These are phyloP conservation scores for Papiliotrema laurentii DNA, from an alignment of 1,284 basidiomycete genomes.

Conservation along the genomic window DNA sequence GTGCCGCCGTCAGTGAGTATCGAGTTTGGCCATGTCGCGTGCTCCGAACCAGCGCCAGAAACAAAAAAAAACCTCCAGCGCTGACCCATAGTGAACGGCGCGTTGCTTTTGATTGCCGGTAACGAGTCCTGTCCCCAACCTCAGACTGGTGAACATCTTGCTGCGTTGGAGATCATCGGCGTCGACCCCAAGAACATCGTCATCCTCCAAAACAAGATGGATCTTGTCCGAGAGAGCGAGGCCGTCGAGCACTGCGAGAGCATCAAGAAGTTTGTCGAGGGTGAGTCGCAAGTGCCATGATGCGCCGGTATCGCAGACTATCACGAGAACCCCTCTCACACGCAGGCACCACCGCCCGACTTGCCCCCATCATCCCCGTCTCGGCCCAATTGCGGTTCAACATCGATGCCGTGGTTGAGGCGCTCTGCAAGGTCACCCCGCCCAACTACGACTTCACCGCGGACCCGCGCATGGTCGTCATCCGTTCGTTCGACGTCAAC, in stretches of 20 bases:
- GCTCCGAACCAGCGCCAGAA: background rate
- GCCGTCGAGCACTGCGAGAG: slow-evolving; percentile 91
- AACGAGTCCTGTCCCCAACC: slow-evolving; percentile 99
- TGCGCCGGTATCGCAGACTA: background rate
- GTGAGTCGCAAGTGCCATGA: slow-evolving; percentile 46
- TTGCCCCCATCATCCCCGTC: slow-evolving; percentile 96
- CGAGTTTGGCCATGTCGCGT: background rate
- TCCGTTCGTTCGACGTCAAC: slow-evolving; percentile 99
- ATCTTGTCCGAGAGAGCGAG: slow-evolving; percentile 86
- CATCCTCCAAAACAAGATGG: slow-evolving; percentile 96
- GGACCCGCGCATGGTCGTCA: slow-evolving; percentile 90
- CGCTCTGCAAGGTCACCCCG: slow-evolving; percentile 94
- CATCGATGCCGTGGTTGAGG: slow-evolving; percentile 99
- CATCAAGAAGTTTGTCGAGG: slow-evolving; percentile 87
- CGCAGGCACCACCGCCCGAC: slow-evolving; percentile 88
- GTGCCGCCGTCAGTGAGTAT: slow-evolving; percentile 77
- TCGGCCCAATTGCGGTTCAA: slow-evolving; percentile 99
- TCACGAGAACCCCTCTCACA: background rate
- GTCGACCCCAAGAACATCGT: slow-evolving; percentile 91
- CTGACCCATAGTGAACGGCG: slow-evolving; percentile 71
- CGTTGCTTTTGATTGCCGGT: slow-evolving; percentile 87
- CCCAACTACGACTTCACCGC: slow-evolving; percentile 89
- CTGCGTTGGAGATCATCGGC: slow-evolving; percentile 95
- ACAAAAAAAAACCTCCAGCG: background rate
- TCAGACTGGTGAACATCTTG: slow-evolving; percentile 96